These are phyloP conservation scores for Mimosa bimucronata DNA, from an alignment of 306 rosid species.

Conservation along the genomic window DNA sequence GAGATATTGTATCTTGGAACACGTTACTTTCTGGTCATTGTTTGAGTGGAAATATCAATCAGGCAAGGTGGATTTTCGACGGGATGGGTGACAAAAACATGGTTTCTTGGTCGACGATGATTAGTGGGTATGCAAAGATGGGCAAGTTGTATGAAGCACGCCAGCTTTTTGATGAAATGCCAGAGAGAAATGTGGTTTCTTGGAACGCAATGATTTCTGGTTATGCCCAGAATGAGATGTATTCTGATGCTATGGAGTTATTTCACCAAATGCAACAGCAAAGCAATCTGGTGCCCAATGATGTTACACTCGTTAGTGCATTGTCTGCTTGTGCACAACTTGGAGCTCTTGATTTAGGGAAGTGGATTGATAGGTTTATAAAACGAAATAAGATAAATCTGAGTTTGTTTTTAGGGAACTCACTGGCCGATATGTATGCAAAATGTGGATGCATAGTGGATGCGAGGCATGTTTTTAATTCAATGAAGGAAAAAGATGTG, in stretches of 20 bases:
- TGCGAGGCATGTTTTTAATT: constrained; percentile 25
- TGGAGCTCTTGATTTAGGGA: constrained; percentile 25
- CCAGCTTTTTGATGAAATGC: constrained; percentile 23
- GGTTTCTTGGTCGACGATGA: constrained; percentile 31
- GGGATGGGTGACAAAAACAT: constrained; percentile 12
- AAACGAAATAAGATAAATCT: constrained; percentile 19
- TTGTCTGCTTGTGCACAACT: constrained; percentile 30
- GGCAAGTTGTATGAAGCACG: constrained; percentile 25
- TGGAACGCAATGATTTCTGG: constrained; percentile 29
- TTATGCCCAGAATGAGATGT: constrained; percentile 18
- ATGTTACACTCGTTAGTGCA: constrained; percentile 20
- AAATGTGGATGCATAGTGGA: constrained; percentile 22
- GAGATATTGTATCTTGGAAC: constrained; percentile 21
- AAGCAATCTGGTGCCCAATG: constrained; percentile 4
- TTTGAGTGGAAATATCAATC: neutral
- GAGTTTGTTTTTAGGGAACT: constrained; percentile 8
- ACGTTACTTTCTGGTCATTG: constrained; percentile 18
- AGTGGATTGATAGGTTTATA: constrained; percentile 28
- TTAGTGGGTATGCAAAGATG: constrained; percentile 25
- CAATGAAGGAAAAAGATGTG: constrained; percentile 18
- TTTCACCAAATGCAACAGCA: constrained; percentile 24
- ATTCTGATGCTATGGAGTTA: constrained; percentile 21
- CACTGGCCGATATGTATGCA: constrained; percentile 33
- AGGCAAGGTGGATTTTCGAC: constrained; percentile 16
- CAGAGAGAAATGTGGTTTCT: constrained; percentile 23